Evolutionary conservation across 2,329 filamentous ascomycete genomes (phyloP).

Genomic region (Phoma sp.): DNA sequence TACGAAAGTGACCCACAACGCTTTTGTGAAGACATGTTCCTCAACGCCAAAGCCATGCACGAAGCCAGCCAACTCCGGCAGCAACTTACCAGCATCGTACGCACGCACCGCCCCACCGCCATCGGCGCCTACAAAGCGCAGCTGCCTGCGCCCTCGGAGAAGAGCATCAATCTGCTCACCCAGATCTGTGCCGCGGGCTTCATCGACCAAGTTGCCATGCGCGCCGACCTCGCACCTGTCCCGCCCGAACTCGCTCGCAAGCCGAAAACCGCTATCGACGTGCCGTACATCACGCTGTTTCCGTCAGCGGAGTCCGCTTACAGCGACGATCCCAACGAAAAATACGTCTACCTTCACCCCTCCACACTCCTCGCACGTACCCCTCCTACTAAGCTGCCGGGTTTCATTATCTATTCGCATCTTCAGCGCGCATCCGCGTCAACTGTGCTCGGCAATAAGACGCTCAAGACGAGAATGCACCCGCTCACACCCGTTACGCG

Average conservation of each 20-base stretch:
- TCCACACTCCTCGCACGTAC: conserved; percentile 75
- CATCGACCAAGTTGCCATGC: conserved; percentile 91
- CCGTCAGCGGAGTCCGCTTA: conserved; percentile 59
- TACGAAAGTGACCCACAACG: conserved; percentile 57
- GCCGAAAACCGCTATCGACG: conserved; percentile 85
- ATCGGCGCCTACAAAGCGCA: conserved; percentile 50
- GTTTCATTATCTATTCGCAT: conserved; percentile 86
- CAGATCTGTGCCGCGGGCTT: conserved; percentile 93
- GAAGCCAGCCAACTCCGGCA: conserved; percentile 83
- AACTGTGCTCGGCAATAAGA: conserved; percentile 39
- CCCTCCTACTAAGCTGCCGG: conserved; percentile 64
- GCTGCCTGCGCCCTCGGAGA: conserved; percentile 67
- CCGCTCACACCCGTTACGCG: conserved; percentile 80
- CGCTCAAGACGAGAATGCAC: conserved; percentile 79
- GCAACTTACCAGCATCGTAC: conserved; percentile 83
- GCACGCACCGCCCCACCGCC: conserved; percentile 68
- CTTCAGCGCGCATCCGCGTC: conserved; percentile 72
- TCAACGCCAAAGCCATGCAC: conserved; percentile 83
- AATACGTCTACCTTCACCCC: conserved; percentile 85
- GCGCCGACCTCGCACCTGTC: conserved; percentile 80
- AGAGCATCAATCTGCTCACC: conserved; percentile 77
- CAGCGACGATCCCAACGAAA: conserved; percentile 59
- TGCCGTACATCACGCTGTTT: conserved; percentile 87
- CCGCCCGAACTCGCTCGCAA: conserved; percentile 63
- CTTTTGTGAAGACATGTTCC: conserved; percentile 84